Conservation (phyloP, 192 early-diverging fungal genomes). For the Pilobolus umbonatus region DNA sequence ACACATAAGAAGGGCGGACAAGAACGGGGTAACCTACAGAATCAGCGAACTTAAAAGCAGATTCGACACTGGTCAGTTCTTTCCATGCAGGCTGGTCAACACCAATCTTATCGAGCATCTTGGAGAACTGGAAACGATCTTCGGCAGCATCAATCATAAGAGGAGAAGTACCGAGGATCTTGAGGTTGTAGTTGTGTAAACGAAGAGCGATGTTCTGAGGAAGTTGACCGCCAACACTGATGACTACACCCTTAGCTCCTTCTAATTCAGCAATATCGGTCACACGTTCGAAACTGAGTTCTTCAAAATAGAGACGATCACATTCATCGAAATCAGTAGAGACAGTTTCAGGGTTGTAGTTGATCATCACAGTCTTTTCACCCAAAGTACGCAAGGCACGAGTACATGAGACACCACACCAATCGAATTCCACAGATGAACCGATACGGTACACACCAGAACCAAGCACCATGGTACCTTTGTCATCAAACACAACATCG, state of each 20-base stretch:
- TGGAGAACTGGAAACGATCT: conserved; percentile 93
- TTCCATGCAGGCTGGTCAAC: conserved; percentile 98
- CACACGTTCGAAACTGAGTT: conserved; percentile 89
- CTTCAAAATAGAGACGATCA: conserved; percentile 98
- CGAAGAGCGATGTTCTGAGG: conserved; percentile 96
- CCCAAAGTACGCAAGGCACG: conserved; percentile 78
- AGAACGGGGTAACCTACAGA: conserved; percentile 90
- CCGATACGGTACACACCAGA: conserved; percentile 98
- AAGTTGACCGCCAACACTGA: conserved; percentile 91
- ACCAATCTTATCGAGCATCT: conserved; percentile 84
- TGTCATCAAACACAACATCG: conserved; percentile 84
- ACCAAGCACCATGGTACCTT: conserved; percentile 92
- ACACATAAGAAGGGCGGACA: conserved; percentile 92
- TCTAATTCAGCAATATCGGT: conserved; percentile 94
- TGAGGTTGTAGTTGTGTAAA: conserved; percentile 67
- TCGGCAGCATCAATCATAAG: conserved; percentile 91
- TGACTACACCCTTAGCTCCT: conserved; percentile 75
- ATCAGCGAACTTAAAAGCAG: conserved; percentile 82
- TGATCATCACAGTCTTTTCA: conserved; percentile 91
- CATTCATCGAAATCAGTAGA: conserved; percentile 98
- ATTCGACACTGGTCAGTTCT: conserved; percentile 78
- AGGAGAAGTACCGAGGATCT: conserved; percentile 88
- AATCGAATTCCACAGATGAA: conserved; percentile 97
- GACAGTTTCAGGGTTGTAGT: conserved; percentile 99
- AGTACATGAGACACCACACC: conserved; percentile 80